These are phyloP conservation scores for Thyridium curvatum DNA, from an alignment of 2,329 filamentous ascomycete species.

Conservation along the genomic window DNA sequence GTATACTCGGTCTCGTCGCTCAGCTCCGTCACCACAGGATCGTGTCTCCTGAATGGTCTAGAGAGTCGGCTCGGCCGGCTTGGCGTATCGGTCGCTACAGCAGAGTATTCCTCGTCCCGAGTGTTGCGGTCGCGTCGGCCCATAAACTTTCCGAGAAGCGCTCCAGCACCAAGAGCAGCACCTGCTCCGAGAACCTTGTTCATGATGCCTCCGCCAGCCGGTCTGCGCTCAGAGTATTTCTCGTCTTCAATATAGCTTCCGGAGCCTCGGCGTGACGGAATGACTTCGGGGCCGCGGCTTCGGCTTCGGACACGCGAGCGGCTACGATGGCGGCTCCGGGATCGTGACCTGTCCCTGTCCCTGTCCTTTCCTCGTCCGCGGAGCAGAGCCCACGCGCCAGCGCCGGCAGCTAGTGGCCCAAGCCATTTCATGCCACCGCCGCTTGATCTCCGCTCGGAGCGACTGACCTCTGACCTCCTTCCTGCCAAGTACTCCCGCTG, in stretches of 20 bases:
- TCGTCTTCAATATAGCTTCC: constrained; percentile 39
- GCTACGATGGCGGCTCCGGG: constrained; percentile 27
- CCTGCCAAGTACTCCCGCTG: constrained; percentile 45
- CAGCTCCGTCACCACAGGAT: constrained; percentile 31
- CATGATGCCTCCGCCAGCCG: constrained; percentile 48
- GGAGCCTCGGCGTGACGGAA: constrained; percentile 46
- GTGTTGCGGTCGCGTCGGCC: constrained; percentile 32
- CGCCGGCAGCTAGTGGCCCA: constrained; percentile 45
- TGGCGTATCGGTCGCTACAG: constrained; percentile 56
- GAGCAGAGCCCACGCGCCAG: constrained; percentile 40
- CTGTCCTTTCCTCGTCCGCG: constrained; percentile 35
- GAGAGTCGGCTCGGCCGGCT: constrained; percentile 36
- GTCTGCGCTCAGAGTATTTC: too few relatives aligned
- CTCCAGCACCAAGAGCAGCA: constrained; percentile 56
- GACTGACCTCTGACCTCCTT: constrained; percentile 47
- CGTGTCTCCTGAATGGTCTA: constrained; percentile 19
- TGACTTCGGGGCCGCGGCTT: constrained; percentile 37
- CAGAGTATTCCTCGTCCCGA: constrained; percentile 53
- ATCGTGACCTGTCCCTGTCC: constrained; percentile 31
- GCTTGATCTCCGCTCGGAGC: constrained; percentile 28
- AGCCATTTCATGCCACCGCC: constrained; percentile 36
- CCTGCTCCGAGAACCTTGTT: constrained; percentile 54
- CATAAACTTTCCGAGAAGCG: constrained; percentile 52
- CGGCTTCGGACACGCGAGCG: constrained; percentile 27
- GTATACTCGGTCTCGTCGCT: constrained; percentile 42